phyloP scores from a whole-genome alignment of 169 alveolate species.

The Theileria orientalis region DNA sequence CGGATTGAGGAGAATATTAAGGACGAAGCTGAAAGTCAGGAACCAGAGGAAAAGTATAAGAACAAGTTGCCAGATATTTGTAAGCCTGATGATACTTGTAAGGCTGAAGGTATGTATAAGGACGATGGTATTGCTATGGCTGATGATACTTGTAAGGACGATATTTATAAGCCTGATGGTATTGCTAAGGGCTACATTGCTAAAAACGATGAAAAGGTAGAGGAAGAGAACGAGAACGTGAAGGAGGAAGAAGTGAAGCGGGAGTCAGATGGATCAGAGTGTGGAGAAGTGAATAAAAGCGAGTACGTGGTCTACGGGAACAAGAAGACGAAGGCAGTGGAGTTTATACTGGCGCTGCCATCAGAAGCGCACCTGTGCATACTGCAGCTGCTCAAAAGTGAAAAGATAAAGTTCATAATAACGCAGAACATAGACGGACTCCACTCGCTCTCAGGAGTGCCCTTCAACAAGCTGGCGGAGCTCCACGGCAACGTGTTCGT shows the following conservation, averaged over 20 bases:
- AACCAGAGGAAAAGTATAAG: too few relatives aligned
- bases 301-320: slow-evolving; percentile 65
- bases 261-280: too few relatives aligned
- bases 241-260: slow-evolving; percentile 6
- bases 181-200: too few relatives aligned
- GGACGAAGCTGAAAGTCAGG: too few relatives aligned
- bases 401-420: slow-evolving; percentile 65
- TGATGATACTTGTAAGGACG: too few relatives aligned
- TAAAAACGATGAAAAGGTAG: background rate
- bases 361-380: slow-evolving; percentile 77
- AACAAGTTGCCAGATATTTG: too few relatives aligned
- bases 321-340: slow-evolving; percentile 65
- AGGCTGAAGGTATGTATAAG: too few relatives aligned
- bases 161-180: too few relatives aligned
- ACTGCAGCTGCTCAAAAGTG: slow-evolving; percentile 65
- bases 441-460: slow-evolving; percentile 78
- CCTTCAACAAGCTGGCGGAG: slow-evolving; percentile 72
- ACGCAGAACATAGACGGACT: slow-evolving; percentile 83
- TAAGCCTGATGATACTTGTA: too few relatives aligned
- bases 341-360: slow-evolving; percentile 79
- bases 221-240: background rate
- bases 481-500: slow-evolving; percentile 82
- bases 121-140: too few relatives aligned
- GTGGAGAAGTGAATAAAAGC: slow-evolving; percentile 7
- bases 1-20: too few relatives aligned